phyloP scores from a whole-genome alignment of 2,329 filamentous ascomycete genomes.

The Colletotrichum chlorophyti region DNA sequence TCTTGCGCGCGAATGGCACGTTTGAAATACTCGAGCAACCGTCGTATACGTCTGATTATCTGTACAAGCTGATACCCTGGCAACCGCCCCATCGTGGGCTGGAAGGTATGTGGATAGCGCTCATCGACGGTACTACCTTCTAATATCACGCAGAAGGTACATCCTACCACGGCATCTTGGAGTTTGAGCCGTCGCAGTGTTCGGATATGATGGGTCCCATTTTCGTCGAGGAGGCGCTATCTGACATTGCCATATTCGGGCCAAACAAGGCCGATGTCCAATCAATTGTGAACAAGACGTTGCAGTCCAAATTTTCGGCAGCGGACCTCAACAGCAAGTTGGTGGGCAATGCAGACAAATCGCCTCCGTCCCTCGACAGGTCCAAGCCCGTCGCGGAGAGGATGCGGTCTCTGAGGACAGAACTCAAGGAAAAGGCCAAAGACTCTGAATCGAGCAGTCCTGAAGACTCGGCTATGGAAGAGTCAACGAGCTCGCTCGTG shows the following conservation, averaged over 20 bases:
- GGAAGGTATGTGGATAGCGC: slow-evolving; percentile 51
- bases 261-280: slow-evolving; percentile 52
- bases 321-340: slow-evolving; percentile 13
- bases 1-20: slow-evolving; percentile 64
- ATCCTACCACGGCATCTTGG: slow-evolving; percentile 62
- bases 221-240: slow-evolving; percentile 59
- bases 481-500: slow-evolving; percentile 39
- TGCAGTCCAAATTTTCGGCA: slow-evolving; percentile 23
- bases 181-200: slow-evolving; percentile 62
- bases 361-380: slow-evolving; percentile 48
- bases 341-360: neutral
- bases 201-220: slow-evolving; percentile 61
- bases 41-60: slow-evolving; percentile 61
- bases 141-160: slow-evolving; percentile 50
- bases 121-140: slow-evolving; percentile 3
- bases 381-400: slow-evolving; percentile 55
- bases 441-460: slow-evolving; percentile 32
- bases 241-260: slow-evolving; percentile 64
- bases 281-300: slow-evolving; percentile 36
- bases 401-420: slow-evolving; percentile 51
- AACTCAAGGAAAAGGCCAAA: slow-evolving; percentile 25
- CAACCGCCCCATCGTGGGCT: slow-evolving; percentile 63
- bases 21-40: slow-evolving; percentile 70
- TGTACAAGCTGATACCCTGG: slow-evolving; percentile 69
- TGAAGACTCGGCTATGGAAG: slow-evolving; percentile 25